A percentile compares a stretch with the other conserved stretches of the same genome.
phyloP scores from a whole-genome alignment of 805 yeast genomes.

The Sugiyamaella lignohabitans region DNA sequence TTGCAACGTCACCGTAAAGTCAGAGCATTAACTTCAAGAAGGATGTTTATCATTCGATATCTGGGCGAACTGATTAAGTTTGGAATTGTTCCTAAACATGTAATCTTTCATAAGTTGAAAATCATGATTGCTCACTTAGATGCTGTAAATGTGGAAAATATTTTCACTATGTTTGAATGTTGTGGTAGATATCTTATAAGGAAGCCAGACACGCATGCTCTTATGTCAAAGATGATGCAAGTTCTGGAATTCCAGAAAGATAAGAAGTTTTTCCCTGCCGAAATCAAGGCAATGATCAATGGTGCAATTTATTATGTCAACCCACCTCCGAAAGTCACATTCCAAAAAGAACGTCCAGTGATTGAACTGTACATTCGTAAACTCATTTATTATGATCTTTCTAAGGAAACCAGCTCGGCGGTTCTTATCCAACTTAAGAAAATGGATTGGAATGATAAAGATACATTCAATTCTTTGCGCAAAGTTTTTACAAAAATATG shows the following conservation, averaged over 20 bases:
- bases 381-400: conserved; percentile 48
- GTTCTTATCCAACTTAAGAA: conserved; percentile 37
- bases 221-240: conserved; percentile 59
- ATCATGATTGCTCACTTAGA: conserved; percentile 47
- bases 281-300: conserved; percentile 53
- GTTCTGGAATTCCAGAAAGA: conserved; percentile 46
- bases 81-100: conserved; percentile 60
- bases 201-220: conserved; percentile 47
- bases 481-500: conserved; percentile 55
- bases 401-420: conserved; percentile 30
- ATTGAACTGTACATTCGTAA: conserved; percentile 40
- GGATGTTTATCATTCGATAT: conserved; percentile 42
- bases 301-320: conserved; percentile 33
- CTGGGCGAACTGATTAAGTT: conserved; percentile 74
- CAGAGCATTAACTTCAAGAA: conserved; percentile 13
- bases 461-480: conserved; percentile 32
- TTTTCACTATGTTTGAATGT: conserved; percentile 64
- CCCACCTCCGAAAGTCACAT: conserved; percentile 28
- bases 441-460: conserved; percentile 42
- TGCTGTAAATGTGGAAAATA: conserved; percentile 57
- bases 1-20: conserved; percentile 19
- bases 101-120: conserved; percentile 67
- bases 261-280: conserved; percentile 44
- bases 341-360: conserved; percentile 22
- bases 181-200: conserved; percentile 61